These are phyloP conservation scores for Quercus gilva DNA, from an alignment of 306 rosid genomes.

Conservation along the genomic window DNA sequence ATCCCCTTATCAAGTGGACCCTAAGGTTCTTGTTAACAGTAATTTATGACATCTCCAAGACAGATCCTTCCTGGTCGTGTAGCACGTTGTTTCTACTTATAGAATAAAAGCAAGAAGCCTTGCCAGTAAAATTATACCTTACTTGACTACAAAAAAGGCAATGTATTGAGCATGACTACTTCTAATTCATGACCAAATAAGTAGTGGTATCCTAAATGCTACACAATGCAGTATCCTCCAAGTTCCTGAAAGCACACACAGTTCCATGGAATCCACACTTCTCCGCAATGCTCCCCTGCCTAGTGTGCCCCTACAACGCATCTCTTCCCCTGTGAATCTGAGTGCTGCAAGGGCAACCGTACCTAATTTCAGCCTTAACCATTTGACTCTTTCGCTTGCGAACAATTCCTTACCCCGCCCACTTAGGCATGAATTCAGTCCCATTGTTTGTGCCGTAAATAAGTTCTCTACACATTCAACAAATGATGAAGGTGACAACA, in stretches of 20 bases:
- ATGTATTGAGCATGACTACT: no score
- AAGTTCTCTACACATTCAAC: background rate
- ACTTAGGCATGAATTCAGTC: background rate
- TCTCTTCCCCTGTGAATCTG: background rate
- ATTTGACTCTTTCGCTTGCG: background rate
- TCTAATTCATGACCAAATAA: background rate
- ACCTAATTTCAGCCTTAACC: background rate
- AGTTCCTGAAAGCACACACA: background rate
- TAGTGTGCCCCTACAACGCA: background rate
- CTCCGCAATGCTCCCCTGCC: conserved; percentile 1
- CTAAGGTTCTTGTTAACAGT: no score
- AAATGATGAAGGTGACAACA: background rate
- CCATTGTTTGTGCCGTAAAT: background rate
- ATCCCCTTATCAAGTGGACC: no score
- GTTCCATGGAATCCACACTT: conserved; percentile 6
- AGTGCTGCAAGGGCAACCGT: background rate
- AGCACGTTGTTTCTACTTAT: background rate
- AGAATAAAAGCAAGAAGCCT: background rate
- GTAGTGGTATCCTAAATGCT: no score
- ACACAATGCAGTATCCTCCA: background rate
- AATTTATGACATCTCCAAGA: no score
- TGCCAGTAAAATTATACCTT: conserved; percentile 5
- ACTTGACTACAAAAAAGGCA: background rate
- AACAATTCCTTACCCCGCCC: background rate
- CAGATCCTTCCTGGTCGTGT: background rate